These are phyloP conservation scores for Mixia osmundae DNA, from an alignment of 1,284 basidiomycete genomes.

Conservation along the genomic window DNA sequence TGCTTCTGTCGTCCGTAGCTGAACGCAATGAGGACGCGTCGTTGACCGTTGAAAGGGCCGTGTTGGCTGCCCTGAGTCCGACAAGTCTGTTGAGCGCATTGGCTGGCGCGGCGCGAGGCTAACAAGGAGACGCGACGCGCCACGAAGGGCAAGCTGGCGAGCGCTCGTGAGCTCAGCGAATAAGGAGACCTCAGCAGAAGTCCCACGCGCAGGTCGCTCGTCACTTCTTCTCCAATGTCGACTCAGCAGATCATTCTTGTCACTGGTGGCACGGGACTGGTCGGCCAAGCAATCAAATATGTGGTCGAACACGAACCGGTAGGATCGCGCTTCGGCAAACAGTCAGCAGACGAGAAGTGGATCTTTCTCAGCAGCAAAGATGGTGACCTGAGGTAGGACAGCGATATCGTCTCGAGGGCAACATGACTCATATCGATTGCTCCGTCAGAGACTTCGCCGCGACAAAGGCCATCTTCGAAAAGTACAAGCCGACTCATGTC, in stretches of 20 bases:
- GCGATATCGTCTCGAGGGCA: background rate
- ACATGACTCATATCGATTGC: background rate
- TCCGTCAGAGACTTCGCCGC: slow-evolving; percentile 11
- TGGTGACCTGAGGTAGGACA: slow-evolving; percentile 43
- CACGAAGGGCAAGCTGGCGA: no score
- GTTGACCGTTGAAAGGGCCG: background rate
- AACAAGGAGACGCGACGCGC: no score
- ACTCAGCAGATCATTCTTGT: no score
- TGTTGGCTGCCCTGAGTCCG: background rate
- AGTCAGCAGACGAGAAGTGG: slow-evolving; percentile 46
- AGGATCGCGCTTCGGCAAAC: slow-evolving; percentile 49
- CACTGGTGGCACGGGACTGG: no score
- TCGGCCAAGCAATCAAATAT: slow-evolving; percentile 54
- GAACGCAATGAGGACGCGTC: no score
- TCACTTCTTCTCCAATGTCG: no score
- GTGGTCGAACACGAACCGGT: slow-evolving; percentile 50
- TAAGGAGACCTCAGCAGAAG: no score
- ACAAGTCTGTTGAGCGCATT: no score
- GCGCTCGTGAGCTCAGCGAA: no score
- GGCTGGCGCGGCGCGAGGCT: no score
- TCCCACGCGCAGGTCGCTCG: no score
- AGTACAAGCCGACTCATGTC: slow-evolving; percentile 70
- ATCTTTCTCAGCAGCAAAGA: slow-evolving; percentile 52
- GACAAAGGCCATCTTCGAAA: slow-evolving; percentile 38
- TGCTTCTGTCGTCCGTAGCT: no score